Evolutionary conservation across 2,329 filamentous ascomycete genomes (phyloP).

Genomic region (Tetracladium maxilliforme): DNA sequence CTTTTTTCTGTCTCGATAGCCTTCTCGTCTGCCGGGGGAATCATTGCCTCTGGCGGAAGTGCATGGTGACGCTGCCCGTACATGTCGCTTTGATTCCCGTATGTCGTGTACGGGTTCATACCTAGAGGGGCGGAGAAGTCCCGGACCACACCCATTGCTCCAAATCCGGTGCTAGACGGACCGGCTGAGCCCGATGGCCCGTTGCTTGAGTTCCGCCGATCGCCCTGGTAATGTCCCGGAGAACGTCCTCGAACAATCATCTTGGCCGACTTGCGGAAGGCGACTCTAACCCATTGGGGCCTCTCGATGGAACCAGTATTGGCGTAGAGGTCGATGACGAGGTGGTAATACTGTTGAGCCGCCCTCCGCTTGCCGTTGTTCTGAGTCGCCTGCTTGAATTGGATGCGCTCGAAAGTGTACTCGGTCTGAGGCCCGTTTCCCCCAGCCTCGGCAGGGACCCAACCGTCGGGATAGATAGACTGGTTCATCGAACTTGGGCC

Average conservation of each 20-base stretch:
- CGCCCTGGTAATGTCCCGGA: constrained; percentile 46
- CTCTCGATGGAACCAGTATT: constrained; percentile 25
- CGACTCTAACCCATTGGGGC: constrained; percentile 37
- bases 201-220: constrained; percentile 35
- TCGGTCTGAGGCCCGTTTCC: constrained; percentile 11
- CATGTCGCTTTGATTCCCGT: constrained; percentile 10
- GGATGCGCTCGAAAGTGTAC: constrained; percentile 51
- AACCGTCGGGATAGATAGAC: not conserved
- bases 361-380: constrained; percentile 63
- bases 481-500: not conserved
- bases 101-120: constrained; percentile 12
- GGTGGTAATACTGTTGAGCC: constrained; percentile 59
- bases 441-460: constrained; percentile 1
- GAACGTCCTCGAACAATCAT: constrained; percentile 54
- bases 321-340: constrained; percentile 52
- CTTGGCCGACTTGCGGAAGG: constrained; percentile 39
- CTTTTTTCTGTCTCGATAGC: constrained; percentile 10
- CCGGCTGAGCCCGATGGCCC: constrained; percentile 31
- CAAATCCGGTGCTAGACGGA: constrained; percentile 8
- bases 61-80: constrained; percentile 8
- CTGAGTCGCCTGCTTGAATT: constrained; percentile 62
- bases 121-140: constrained; percentile 9
- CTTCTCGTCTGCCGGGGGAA: constrained; percentile 14
- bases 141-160: constrained; percentile 11
- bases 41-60: constrained; percentile 14